Evolutionary conservation across 108 stramenopile genomes (phyloP), one percentile per base, ranked within the genome.

Genomic region (Nitzschia sp.): DNA sequence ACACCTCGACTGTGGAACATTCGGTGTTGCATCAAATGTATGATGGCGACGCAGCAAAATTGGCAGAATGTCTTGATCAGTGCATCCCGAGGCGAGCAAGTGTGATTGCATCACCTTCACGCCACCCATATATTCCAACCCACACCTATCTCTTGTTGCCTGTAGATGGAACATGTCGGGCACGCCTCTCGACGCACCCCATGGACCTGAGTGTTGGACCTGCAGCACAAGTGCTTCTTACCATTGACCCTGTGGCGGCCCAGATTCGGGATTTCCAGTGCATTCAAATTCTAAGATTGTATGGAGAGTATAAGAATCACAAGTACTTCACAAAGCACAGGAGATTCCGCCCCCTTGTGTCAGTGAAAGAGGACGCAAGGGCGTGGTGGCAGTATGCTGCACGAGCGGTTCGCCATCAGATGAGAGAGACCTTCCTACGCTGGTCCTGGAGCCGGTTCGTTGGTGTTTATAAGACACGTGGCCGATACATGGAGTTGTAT

Each of bases 351-450:
- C 86, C 86, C 8, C 53, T 34, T 8, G 40, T 61, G 0, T 60
- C 82, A 6, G 73, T 76, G 44, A 50, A 57, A 21, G 75, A 75
- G 20, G 58, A 83, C 70, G 72, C 86, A 3, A 63, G 56, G 44
- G 77, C 78, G 7, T 86, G 82, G 82, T 86, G 86, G 86, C 42
- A 42, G 10, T 86, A 86, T 67, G 78, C 76, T 17, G 54, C 69
- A 57, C 60, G 68, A 8, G 72, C 75, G 15, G 72, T 86, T 11
- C 56, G 70, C 24, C 65, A 67, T 37, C 78, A 86, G 57, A 25
- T 86, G 37, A 58, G 57, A 57, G 81, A 82, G 19, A 69, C 61
- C 14, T 54, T 79, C 26, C 53, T 79, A 21, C 57, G 82, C 8
- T 86, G 82, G 86, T 83, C 77, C n/a, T 73, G 76, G 77, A 53